Evolutionary conservation across 2,329 filamentous ascomycete genomes (phyloP), one percentile per base, ranked within the genome.

Genomic region (Monosporascus sp.): DNA sequence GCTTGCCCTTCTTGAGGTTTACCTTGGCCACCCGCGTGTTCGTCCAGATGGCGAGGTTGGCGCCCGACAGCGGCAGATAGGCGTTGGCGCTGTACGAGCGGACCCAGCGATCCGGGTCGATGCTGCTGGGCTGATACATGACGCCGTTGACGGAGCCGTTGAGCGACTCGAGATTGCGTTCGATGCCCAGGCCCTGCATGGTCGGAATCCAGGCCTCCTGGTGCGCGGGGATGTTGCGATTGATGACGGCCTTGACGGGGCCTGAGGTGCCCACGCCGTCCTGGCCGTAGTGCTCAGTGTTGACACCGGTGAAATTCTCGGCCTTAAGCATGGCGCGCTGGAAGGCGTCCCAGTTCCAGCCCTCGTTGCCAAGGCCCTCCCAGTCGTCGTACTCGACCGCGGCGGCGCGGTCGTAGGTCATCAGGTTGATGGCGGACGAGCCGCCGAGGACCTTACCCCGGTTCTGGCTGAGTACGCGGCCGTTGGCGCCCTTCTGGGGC

Each of bases 361-460:
- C 83, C 1, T 59, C 52, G 58, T 85, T 86, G 0, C 83, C 83
- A 9, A 86, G 66, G 31, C 71, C 66, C 47, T 76, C 77, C 83
- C 83, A 86, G 0, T 73, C 74, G 64, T 86, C 77, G 46, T 81
- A 79, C 45, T 83, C 79, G 37, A 71, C 71, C 37, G 62, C 68
- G 48, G 69, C 72, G 7, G 73, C 78, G 34, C 77, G 72, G 51
- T 74, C 74, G 71, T 74, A 76, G 48, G 81, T 78, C 78, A 84
- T 80, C 57, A 79, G 81, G 58, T 85, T 85, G 48, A 86, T 73
- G 0, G 79, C 79, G 17, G 76, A 81, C 7, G 84, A 83, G 7
- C 86, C 86, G 19, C 86, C 86, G 0, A 89, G 73, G 0, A 82
- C 77, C 53, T 69, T 76, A 7, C 76, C 76, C 16, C 75, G 64